These are phyloP conservation scores for Favolaschia claudopus DNA, from an alignment of 768 basidiomycete genomes.

Conservation along the genomic window DNA sequence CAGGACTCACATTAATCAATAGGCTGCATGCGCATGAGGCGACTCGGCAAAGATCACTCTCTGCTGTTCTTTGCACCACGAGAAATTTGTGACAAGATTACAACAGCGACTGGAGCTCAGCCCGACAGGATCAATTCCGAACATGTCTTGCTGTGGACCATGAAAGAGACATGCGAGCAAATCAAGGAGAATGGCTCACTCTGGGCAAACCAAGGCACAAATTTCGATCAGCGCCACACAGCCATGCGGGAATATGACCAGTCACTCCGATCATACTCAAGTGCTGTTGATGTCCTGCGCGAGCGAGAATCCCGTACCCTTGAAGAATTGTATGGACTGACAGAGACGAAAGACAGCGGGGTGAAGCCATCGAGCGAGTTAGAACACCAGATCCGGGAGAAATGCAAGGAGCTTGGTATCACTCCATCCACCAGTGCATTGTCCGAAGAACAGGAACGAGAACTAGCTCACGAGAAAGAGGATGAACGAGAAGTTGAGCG, in stretches of 20 bases:
- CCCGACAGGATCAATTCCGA: too few species aligned
- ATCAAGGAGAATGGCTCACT: conserved; percentile 48
- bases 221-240: conserved; percentile 37
- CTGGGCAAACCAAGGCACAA: conserved; percentile 50
- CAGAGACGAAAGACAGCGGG: too few species aligned
- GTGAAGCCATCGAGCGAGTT: conserved; percentile 36
- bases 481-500: conserved; percentile 48
- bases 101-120: conserved; percentile 28
- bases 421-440: too few species aligned
- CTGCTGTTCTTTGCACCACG: conserved; percentile 55
- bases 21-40: conserved; percentile 63
- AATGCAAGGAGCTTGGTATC: conserved; percentile 42
- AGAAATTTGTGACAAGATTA: conserved; percentile 48
- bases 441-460: conserved; percentile 62
- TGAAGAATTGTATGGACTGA: too few species aligned
- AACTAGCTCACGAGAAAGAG: conserved; percentile 52
- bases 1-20: background rate
- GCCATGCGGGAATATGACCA: conserved; percentile 24
- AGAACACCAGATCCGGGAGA: conserved; percentile 33
- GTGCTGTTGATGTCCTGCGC: too few species aligned
- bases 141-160: too few species aligned
- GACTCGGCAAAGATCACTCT: conserved; percentile 54
- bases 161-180: conserved; percentile 51
- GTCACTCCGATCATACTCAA: too few species aligned
- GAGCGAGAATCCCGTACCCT: too few species aligned